Conservation (phyloP, 2,329 filamentous ascomycete genomes). For the Proliferodiscus dingleyae region DNA sequence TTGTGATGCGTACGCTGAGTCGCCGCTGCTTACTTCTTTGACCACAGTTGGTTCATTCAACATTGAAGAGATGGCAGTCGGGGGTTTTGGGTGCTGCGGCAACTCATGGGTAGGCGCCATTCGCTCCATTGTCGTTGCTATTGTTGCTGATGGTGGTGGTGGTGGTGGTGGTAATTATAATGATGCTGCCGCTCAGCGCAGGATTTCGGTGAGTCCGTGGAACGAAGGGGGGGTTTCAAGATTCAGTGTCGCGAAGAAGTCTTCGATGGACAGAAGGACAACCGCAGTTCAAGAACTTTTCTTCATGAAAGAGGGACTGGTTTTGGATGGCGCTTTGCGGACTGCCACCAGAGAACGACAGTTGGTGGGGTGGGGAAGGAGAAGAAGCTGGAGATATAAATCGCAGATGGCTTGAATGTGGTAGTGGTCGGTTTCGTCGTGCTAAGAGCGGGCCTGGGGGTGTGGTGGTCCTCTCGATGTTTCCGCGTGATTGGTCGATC, state of each 20-base stretch:
- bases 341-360: neutral
- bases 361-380: neutral
- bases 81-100: constrained; percentile 10
- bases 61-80: constrained; percentile 12
- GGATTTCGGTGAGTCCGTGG: constrained; percentile 5
- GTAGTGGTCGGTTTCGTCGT: neutral
- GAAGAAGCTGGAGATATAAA: neutral
- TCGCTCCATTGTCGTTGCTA: constrained; percentile 6
- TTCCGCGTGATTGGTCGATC: neutral
- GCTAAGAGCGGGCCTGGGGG: neutral
- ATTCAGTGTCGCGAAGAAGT: neutral
- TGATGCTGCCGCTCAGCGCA: constrained; percentile 2
- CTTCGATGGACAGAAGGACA: neutral
- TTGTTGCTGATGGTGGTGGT: no score
- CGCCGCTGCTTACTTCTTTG: constrained; percentile 8
- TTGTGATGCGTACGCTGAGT: constrained; percentile 14
- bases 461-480: neutral
- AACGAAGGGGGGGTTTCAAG: neutral
- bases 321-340: neutral
- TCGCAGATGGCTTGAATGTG: neutral
- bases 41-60: constrained; percentile 10
- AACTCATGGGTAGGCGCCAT: constrained; percentile 5
- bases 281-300: neutral
- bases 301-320: neutral
- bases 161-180: no score